Evolutionary conservation across 106 monocot species (phyloP), one percentile per base, ranked within the genome.

Genomic region (Dendrobium chrysotoxum): DNA sequence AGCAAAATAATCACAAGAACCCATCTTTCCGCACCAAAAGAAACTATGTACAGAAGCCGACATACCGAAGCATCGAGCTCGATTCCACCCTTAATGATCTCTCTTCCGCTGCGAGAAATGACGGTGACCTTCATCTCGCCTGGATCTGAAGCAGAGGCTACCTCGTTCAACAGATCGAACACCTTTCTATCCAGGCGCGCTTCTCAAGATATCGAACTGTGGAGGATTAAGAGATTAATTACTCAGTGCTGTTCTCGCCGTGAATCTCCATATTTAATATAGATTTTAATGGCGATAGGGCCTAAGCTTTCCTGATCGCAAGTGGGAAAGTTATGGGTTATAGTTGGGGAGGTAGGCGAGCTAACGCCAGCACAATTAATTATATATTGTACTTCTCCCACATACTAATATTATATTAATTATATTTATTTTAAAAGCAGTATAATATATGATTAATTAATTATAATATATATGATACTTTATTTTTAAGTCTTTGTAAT

Each of bases 41-140:
- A 77, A n/a, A 17, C n/a, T 13, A 26, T 54, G 10, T 20, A 39
- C 42, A 68, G 54, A 77, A 74, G 35, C 28, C n/a, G 16, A 7
- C 58, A 25, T 26, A 93, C 93, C 79, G 86, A 85, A 75, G 85
- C 88, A 8, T 73, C 41, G 81, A 91, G 81, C 55, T 88, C 88
- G 55, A 91, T 82, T 44, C 88, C 91, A 23, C 88, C 88, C 81
- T 79, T 91, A 79, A 91, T 72, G 53, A 87, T 54, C 80, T 88
- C 88, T 75, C 73, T 70, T 6, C 87, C 88, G 54, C 86, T 87
- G 39, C 91, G 86, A 23, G 88, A 88, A 50, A 88, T 72, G 30
- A 91, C 86, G 65, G 40, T 21, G 30, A 88, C 81, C 88, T 83
- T 91, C 86, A 87, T 91, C 77, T 76, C 76, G 40, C 1, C 47